Percentiles rank a stretch among this genome's conserved stretches.
phyloP scores from a whole-genome alignment of 352 stramenopile species.

The Hyaloperonospora brassicae region DNA sequence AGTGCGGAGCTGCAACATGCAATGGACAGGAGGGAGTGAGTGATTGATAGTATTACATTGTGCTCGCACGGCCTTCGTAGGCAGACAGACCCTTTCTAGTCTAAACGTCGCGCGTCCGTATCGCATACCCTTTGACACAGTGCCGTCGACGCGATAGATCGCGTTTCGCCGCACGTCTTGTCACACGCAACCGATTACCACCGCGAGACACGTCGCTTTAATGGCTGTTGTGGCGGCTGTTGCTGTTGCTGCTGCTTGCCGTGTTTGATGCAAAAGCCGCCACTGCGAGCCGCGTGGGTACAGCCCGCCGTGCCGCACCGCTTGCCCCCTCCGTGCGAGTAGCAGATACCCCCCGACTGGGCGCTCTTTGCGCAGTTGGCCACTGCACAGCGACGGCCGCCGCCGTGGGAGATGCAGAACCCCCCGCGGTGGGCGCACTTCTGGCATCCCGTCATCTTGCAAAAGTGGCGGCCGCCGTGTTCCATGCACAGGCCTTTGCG shows the following conservation, averaged over 20 bases:
- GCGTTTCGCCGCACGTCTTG: too few relatives aligned
- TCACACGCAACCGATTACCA: too few relatives aligned
- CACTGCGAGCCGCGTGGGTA: slow-evolving; percentile 67
- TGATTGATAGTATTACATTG: too few relatives aligned
- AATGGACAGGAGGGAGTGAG: too few relatives aligned
- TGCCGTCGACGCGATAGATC: too few relatives aligned
- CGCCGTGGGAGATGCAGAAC: slow-evolving; percentile 77
- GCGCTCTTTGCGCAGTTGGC: slow-evolving; percentile 70
- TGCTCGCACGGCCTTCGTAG: too few relatives aligned
- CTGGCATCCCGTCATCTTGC: slow-evolving; percentile 73
- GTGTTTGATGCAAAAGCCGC: slow-evolving; percentile 81
- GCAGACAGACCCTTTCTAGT: too few relatives aligned
- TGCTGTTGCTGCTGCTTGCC: slow-evolving; percentile 41
- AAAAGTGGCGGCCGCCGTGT: slow-evolving; percentile 80
- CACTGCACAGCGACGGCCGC: slow-evolving; percentile 64
- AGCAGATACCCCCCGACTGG: slow-evolving; percentile 77
- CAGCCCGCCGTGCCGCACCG: slow-evolving; percentile 67
- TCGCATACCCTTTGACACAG: too few relatives aligned
- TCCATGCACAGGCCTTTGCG: slow-evolving; percentile 84
- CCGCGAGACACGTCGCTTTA: too few relatives aligned
- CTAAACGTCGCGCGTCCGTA: too few relatives aligned
- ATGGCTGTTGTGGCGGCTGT: too few relatives aligned
- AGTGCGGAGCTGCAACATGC: too few relatives aligned
- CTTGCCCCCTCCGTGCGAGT: slow-evolving; percentile 79
- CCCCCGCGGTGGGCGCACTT: slow-evolving; percentile 78